Evolutionary conservation across 1,284 basidiomycete species (phyloP).

Genomic region (Apiotrichum brassicae): DNA sequence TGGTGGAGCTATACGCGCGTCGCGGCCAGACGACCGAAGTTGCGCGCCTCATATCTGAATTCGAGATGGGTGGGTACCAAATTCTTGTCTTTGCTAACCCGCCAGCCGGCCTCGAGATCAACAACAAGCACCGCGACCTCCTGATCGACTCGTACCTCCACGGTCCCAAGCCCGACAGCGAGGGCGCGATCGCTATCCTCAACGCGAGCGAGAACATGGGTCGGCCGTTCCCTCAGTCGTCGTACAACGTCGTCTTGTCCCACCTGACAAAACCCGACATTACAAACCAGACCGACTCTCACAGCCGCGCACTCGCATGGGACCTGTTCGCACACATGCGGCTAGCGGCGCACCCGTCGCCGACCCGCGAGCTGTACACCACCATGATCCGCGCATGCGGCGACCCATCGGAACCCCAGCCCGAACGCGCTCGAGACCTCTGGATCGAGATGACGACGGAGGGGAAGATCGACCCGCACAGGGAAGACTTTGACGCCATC

Average conservation of each 20-base stretch:
- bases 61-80: slow-evolving; percentile 18
- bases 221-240: slow-evolving; percentile 41
- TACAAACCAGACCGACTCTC: slow-evolving; percentile 20
- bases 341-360: slow-evolving; percentile 78
- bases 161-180: slow-evolving; percentile 18
- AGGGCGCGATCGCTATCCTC: slow-evolving; percentile 39
- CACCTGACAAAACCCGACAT: slow-evolving; percentile 30
- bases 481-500: slow-evolving; percentile 69
- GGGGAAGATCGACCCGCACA: slow-evolving; percentile 57
- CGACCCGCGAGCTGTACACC: slow-evolving; percentile 67
- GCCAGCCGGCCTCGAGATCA: slow-evolving; percentile 17
- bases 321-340: slow-evolving; percentile 95
- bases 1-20: slow-evolving; percentile 21
- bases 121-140: slow-evolving; percentile 25
- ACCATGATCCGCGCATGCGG: slow-evolving; percentile 86
- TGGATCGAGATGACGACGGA: slow-evolving; percentile 83
- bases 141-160: slow-evolving; percentile 27
- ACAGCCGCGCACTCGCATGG: slow-evolving; percentile 65
- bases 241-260: slow-evolving; percentile 43
- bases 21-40: slow-evolving; percentile 23
- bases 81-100: neutral
- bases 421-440: slow-evolving; percentile 85
- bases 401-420: slow-evolving; percentile 57
- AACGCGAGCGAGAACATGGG: slow-evolving; percentile 38
- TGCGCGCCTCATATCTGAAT: slow-evolving; percentile 15